These are phyloP conservation scores for Tricholoma furcatifolium DNA, from an alignment of 768 basidiomycete species.

Conservation along the genomic window DNA sequence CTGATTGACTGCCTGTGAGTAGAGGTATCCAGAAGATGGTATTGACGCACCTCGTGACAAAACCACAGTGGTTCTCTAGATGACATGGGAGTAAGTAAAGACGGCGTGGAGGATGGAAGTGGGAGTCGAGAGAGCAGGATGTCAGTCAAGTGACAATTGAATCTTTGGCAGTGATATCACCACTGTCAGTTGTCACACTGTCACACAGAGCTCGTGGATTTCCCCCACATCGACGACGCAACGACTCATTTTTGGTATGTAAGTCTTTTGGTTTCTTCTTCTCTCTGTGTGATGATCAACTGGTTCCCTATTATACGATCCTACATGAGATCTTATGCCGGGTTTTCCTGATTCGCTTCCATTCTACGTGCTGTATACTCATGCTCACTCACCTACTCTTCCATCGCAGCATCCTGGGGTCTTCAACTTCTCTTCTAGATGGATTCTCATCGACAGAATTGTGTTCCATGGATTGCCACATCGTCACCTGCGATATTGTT, in stretches of 20 bases:
- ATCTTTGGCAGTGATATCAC: neutral
- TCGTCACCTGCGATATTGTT: no score
- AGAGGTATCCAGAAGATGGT: neutral
- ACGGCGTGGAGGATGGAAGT: neutral
- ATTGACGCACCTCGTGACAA: slow-evolving; percentile 63
- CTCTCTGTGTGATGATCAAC: slow-evolving; percentile 38
- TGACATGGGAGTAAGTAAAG: slow-evolving; percentile 47
- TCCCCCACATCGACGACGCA: slow-evolving; percentile 13
- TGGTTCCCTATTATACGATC: slow-evolving; percentile 69
- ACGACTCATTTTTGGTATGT: slow-evolving; percentile 21
- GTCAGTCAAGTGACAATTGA: slow-evolving; percentile 13
- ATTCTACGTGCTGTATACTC: neutral
- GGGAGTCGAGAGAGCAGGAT: slow-evolving; percentile 5
- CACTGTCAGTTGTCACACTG: slow-evolving; percentile 3
- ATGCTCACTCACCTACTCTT: neutral
- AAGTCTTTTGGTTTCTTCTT: slow-evolving; percentile 17
- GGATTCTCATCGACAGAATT: no score
- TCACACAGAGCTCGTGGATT: slow-evolving; percentile 6
- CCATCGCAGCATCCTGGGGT: no score
- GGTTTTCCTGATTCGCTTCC: slow-evolving; percentile 39
- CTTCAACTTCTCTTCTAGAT: no score
- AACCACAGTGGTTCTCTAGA: slow-evolving; percentile 75
- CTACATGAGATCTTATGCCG: slow-evolving; percentile 41
- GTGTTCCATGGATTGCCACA: no score
- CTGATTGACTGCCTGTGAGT: slow-evolving; percentile 33